Conservation (phyloP, 306 rosid genomes). For the Cucurbita moschata region DNA sequence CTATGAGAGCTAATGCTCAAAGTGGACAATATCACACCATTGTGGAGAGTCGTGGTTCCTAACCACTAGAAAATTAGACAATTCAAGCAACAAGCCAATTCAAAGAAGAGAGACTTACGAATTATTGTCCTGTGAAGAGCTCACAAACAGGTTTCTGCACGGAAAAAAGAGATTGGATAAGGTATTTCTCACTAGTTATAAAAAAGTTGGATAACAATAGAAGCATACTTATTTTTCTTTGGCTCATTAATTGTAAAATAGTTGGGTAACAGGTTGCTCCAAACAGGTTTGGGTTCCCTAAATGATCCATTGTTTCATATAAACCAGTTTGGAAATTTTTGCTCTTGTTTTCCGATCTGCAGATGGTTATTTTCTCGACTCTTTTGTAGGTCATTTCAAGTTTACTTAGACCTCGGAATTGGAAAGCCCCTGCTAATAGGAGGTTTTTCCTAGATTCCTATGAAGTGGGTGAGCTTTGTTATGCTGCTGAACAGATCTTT, state of each 20-base stretch:
- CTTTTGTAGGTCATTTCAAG: constrained; percentile 57
- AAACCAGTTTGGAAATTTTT: neutral
- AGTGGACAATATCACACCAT: no score
- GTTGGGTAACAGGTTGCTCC: no score
- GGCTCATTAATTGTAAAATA: no score
- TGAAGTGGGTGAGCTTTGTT: constrained; percentile 99
- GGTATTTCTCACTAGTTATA: neutral
- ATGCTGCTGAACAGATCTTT: constrained; percentile 96
- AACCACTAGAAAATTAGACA: neutral
- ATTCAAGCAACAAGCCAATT: neutral
- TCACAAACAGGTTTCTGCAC: constrained; percentile 40
- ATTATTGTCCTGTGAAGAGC: constrained; percentile 20
- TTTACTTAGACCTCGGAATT: constrained; percentile 86
- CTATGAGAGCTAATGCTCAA: no score
- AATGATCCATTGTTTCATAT: neutral
- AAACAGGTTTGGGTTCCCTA: neutral
- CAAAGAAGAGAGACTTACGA: constrained; percentile 21
- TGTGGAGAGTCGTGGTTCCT: no score
- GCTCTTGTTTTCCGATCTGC: constrained; percentile 6
- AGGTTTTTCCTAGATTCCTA: constrained; percentile 94
- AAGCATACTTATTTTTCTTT: neutral
- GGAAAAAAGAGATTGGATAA: neutral
- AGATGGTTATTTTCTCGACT: neutral
- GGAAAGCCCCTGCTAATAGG: constrained; percentile 92
- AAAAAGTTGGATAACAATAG: constrained; percentile 4